A percentile compares a stretch with the other conserved stretches of the same genome.
phyloP scores from a whole-genome alignment of 2,329 filamentous ascomycete species.

The Hypoxylon rubiginosum region DNA sequence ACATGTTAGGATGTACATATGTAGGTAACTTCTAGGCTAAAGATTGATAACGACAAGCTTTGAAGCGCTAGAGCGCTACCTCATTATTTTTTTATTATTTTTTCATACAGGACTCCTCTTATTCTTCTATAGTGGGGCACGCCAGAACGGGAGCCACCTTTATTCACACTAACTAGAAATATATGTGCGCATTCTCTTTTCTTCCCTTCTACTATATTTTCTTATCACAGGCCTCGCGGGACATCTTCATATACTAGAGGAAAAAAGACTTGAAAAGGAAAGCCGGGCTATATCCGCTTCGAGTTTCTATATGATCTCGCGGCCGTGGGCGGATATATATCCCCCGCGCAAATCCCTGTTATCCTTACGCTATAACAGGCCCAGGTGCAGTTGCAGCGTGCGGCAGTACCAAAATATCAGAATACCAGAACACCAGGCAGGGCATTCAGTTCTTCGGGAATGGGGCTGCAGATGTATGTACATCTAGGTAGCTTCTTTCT shows the following conservation, averaged over 20 bases:
- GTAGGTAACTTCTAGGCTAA: not conserved
- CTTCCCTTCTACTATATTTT: not conserved
- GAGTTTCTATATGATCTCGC: conserved; percentile 17
- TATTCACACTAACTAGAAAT: conserved; percentile 10
- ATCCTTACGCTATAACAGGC: not conserved
- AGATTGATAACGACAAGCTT: conserved; percentile 30
- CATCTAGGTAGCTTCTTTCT: conserved; percentile 11
- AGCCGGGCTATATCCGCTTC: conserved; percentile 18
- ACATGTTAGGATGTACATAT: too few relatives aligned
- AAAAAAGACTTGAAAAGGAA: conserved; percentile 28
- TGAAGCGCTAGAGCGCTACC: conserved; percentile 6
- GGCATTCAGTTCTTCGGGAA: conserved; percentile 29
- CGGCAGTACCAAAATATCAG: not conserved
- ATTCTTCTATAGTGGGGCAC: conserved; percentile 33
- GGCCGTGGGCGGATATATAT: conserved; percentile 31
- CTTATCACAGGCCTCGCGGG: not conserved
- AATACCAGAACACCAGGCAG: not conserved
- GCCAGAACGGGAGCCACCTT: conserved; percentile 4
- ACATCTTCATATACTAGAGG: too few relatives aligned
- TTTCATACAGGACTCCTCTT: not conserved
- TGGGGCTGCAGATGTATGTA: conserved; percentile 14
- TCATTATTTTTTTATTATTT: not conserved
- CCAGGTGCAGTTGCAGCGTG: not conserved
- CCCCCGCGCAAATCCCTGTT: conserved; percentile 21
- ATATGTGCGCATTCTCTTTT: not conserved